A percentile compares a stretch with the other conserved stretches of the same genome.
These are phyloP conservation scores for Xylariomycetidae sp. DNA, from an alignment of 2,329 filamentous ascomycete species.

Conservation along the genomic window DNA sequence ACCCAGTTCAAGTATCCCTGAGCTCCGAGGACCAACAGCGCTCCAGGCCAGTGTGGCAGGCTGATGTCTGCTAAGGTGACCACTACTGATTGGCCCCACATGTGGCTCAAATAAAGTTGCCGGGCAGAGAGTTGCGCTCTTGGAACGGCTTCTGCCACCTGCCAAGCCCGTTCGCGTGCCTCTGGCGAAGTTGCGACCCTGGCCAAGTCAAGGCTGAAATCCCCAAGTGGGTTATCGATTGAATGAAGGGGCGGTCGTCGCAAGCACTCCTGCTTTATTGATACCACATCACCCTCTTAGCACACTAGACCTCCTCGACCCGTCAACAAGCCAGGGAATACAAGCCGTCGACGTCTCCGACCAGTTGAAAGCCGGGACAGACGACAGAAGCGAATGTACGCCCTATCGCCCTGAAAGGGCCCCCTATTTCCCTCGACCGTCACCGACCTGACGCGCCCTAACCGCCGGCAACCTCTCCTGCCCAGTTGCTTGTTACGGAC, in stretches of 20 bases:
- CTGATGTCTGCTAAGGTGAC: too few relatives aligned
- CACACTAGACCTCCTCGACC: not conserved
- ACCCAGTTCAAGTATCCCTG: too few relatives aligned
- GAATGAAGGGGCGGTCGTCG: slow-evolving; percentile 1
- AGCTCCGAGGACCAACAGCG: too few relatives aligned
- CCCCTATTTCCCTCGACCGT: slow-evolving; percentile 11
- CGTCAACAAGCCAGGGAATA: not conserved
- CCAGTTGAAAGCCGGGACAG: slow-evolving; percentile 1
- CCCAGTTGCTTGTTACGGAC: too few relatives aligned
- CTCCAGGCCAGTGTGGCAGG: too few relatives aligned
- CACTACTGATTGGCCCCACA: too few relatives aligned
- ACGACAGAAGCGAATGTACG: slow-evolving; percentile 18
- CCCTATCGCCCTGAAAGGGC: slow-evolving; percentile 23
- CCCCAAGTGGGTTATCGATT: not conserved
- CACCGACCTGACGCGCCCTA: slow-evolving; percentile 2
- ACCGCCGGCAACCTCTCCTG: slow-evolving; percentile 2
- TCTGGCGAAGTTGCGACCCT: too few relatives aligned
- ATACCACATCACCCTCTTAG: not conserved
- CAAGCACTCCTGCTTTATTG: not conserved
- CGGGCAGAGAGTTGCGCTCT: too few relatives aligned
- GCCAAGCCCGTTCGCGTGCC: too few relatives aligned
- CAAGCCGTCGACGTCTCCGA: not conserved
- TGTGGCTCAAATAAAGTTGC: too few relatives aligned
- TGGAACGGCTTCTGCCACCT: too few relatives aligned
- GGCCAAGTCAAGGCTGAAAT: too few relatives aligned